Evolutionary conservation across 2,329 filamentous ascomycete genomes (phyloP), one percentile per base, ranked within the genome.

Genomic region (Fusarium bulbicola): DNA sequence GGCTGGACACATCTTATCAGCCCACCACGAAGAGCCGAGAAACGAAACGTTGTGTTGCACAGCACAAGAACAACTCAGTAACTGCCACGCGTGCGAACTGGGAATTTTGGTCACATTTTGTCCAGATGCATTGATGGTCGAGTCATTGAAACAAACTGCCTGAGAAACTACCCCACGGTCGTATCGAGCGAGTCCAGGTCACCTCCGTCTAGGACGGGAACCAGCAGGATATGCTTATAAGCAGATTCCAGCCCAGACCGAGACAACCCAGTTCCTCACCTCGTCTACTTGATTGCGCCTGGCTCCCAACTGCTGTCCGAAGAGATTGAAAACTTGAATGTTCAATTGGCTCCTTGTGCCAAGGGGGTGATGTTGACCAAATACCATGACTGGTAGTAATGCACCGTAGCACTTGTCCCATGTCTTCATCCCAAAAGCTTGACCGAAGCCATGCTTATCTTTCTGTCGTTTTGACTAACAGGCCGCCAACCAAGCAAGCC

Each of bases 381-480:
- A 70, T 70, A 53, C 40, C 40, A 50, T 47, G 49, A 63, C 64
- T 36, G 56, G 42, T 24, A 28, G 50, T 43, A 52, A 64, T 64
- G 43, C 24, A 46, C 43, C 37, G 45, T 67, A 67, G 34, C 30
- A 63, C 58, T 69, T 60, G 54, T 67, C 42, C 56, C 56, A 49
- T 59, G 52, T 49, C 26, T 49, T 72, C 57, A 46, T 60, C 68
- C 66, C 43, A 56, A 68, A 69, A 58, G 57, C 46, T 69, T 74
- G 65, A 69, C 71, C 71, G 67, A 74, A 71, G 68, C 43, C 64
- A 60, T 64, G 70, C 71, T 74, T 72, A 74, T 73, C 71, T 74
- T 37, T 57, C 34, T 39, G 40, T 52, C 46, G 47, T 56, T 32
- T 70, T 47, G 24, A 46, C 70, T 64, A 67, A 63, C 46, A 24